Evolutionary conservation across 2,329 filamentous ascomycete species (phyloP).

Genomic region (Chrysoporthe cubensis): DNA sequence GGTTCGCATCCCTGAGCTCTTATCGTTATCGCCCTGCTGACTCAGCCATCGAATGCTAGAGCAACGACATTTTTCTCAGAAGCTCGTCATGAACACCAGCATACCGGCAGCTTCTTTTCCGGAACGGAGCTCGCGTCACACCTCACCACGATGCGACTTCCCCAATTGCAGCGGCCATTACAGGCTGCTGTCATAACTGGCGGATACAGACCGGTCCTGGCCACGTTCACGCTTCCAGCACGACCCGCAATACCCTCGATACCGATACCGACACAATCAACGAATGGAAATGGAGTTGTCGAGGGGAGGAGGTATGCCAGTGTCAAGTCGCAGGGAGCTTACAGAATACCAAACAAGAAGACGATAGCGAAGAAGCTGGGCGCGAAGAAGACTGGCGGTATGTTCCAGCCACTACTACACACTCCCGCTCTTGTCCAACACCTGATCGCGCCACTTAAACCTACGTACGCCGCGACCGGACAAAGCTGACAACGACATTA

Average conservation of each 20-base stretch:
- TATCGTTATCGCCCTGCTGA: slow-evolving; percentile 26
- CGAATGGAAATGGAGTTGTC: slow-evolving; percentile 46
- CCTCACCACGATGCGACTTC: slow-evolving; percentile 44
- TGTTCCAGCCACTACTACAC: slow-evolving; percentile 36
- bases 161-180: slow-evolving; percentile 49
- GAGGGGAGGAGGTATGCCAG: slow-evolving; percentile 59
- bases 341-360: slow-evolving; percentile 66
- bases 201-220: slow-evolving; percentile 32
- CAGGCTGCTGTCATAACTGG: slow-evolving; percentile 40
- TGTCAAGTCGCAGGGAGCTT: slow-evolving; percentile 68
- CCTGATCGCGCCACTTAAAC: background rate
- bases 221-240: slow-evolving; percentile 29
- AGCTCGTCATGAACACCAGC: slow-evolving; percentile 10
- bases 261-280: slow-evolving; percentile 36
- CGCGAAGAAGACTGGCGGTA: slow-evolving; percentile 89
- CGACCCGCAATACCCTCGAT: slow-evolving; percentile 32
- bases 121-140: slow-evolving; percentile 28
- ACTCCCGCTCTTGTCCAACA: background rate
- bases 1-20: slow-evolving; percentile 2
- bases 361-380: slow-evolving; percentile 81
- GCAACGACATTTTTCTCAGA: slow-evolving; percentile 18
- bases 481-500: slow-evolving; percentile 12
- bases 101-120: background rate
- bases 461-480: background rate
- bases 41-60: slow-evolving; percentile 22